Evolutionary conservation across 306 rosid species (phyloP).

Genomic region (Acacia crassicarpa): DNA sequence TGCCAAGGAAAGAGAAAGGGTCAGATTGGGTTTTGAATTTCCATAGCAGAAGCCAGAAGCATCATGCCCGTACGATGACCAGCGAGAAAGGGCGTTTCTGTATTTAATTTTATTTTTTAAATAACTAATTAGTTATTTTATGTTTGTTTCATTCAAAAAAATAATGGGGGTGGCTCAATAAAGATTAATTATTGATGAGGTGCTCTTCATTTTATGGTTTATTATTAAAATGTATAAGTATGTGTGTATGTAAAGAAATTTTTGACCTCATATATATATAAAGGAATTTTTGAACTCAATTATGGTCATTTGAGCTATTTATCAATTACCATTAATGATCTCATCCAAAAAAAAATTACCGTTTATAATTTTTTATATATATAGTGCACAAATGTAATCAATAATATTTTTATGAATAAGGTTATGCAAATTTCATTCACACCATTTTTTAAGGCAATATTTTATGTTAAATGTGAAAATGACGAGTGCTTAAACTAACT

Average conservation of each 20-base stretch:
- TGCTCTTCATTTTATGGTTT: background rate
- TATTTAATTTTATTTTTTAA: background rate
- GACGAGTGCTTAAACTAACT: too few relatives aligned
- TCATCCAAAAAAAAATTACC: too few relatives aligned
- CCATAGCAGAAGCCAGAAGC: background rate
- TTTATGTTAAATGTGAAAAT: too few relatives aligned
- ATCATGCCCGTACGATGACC: background rate
- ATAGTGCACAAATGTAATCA: too few relatives aligned
- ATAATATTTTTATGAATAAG: too few relatives aligned
- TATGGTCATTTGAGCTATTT: background rate
- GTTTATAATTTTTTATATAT: too few relatives aligned
- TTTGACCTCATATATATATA: too few relatives aligned
- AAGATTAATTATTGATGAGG: background rate
- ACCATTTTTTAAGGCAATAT: too few relatives aligned
- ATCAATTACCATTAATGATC: background rate
- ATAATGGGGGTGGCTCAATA: background rate
- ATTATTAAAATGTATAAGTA: too few relatives aligned
- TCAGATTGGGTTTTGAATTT: conserved; percentile 21
- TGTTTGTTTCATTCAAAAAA: background rate
- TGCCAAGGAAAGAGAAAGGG: background rate
- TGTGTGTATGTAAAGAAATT: too few relatives aligned
- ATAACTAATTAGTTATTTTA: background rate
- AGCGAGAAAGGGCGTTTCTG: background rate
- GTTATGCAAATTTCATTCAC: too few relatives aligned
- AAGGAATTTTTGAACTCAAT: background rate